Conservation (phyloP, 179 eudicot species). For the Patellifolia procumbens region DNA sequence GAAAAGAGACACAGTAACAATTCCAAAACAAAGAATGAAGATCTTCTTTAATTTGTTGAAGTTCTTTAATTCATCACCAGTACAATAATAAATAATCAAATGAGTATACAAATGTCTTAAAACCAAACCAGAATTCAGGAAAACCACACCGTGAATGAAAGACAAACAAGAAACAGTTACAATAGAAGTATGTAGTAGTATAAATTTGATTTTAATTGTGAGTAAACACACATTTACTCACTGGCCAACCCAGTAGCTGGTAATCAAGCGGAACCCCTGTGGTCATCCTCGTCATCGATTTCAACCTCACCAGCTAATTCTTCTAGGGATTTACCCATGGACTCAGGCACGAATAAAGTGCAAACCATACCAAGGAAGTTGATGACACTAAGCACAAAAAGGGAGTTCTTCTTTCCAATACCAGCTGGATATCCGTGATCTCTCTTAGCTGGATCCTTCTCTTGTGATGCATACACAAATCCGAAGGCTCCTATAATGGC, state of each 20-base stretch:
- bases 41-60: background rate
- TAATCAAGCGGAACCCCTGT: background rate
- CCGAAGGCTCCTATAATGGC: conserved; percentile 48
- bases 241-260: background rate
- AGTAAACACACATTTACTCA: background rate
- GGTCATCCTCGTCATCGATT: background rate
- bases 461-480: conserved; percentile 37
- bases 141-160: background rate
- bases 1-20: background rate
- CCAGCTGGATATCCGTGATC: conserved; percentile 36
- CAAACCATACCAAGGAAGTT: conserved; percentile 37
- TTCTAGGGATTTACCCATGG: conserved; percentile 41
- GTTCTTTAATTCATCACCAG: background rate
- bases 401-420: conserved; percentile 36
- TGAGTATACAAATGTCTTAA: background rate
- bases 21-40: background rate
- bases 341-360: conserved; percentile 40
- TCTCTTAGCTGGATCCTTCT: background rate
- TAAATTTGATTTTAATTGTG: background rate
- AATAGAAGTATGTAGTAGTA: background rate
- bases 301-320: conserved; percentile 37
- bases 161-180: background rate
- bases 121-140: background rate
- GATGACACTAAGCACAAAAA: conserved; percentile 29
- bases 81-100: background rate